Evolutionary conservation across 495 filamentous ascomycete species (phyloP).

Genomic region (Lophiostoma macrostomum): DNA sequence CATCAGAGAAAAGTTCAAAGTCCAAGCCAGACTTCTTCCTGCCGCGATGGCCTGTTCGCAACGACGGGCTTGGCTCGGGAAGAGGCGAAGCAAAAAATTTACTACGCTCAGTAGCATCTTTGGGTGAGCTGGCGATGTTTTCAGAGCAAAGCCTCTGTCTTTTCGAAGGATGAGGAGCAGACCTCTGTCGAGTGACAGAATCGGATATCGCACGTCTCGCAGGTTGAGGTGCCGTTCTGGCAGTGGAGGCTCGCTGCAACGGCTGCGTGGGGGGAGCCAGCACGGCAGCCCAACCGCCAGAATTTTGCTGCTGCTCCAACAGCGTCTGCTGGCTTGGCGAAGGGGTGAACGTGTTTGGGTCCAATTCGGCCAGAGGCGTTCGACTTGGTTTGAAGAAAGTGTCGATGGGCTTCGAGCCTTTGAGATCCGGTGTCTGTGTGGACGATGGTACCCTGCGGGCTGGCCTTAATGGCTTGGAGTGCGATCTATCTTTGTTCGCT

Average conservation of each 20-base stretch:
- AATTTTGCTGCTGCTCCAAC: slow-evolving; percentile 49
- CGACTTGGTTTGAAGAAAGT: slow-evolving; percentile 75
- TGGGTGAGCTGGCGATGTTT: slow-evolving; percentile 35
- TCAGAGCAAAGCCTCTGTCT: slow-evolving; percentile 62
- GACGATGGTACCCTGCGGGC: slow-evolving; percentile 21
- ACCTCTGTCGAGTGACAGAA: slow-evolving; percentile 24
- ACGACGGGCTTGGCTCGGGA: slow-evolving; percentile 51
- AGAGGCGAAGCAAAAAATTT: slow-evolving; percentile 53
- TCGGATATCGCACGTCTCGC: slow-evolving; percentile 23
- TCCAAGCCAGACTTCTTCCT: slow-evolving; percentile 48
- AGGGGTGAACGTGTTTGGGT: slow-evolving; percentile 76
- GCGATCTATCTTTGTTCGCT: slow-evolving; percentile 4
- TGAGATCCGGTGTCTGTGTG: slow-evolving; percentile 53
- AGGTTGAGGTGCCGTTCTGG: slow-evolving; percentile 40
- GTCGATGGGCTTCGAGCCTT: slow-evolving; percentile 64
- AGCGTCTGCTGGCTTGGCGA: slow-evolving; percentile 65
- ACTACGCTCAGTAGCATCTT: slow-evolving; percentile 46
- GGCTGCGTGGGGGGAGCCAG: slow-evolving; percentile 20
- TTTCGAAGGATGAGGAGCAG: slow-evolving; percentile 54
- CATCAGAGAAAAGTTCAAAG: slow-evolving; percentile 65
- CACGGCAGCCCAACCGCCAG: slow-evolving; percentile 45
- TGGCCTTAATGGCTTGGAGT: slow-evolving; percentile 28
- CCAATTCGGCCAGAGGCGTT: slow-evolving; percentile 78
- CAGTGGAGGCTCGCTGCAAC: slow-evolving; percentile 38
- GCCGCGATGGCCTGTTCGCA: slow-evolving; percentile 45